A percentile compares a stretch with the other conserved stretches of the same genome.
Evolutionary conservation across 1,284 basidiomycete species (phyloP).

Genomic region (Phlebopus sp.): DNA sequence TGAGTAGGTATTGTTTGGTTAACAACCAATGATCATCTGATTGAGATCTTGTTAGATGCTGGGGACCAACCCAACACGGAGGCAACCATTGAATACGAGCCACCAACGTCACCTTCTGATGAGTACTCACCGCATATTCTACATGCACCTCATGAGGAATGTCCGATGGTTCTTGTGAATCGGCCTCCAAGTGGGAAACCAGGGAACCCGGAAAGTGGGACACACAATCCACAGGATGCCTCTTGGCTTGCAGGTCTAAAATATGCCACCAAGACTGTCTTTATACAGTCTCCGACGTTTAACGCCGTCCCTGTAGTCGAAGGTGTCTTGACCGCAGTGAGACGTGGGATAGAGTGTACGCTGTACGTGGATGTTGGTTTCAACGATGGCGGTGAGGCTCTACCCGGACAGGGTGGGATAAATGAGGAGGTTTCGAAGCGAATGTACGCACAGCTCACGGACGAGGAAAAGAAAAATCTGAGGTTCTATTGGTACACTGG

Average conservation of each 20-base stretch:
- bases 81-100: constrained; percentile 28
- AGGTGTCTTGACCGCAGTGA: constrained; percentile 63
- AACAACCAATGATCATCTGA: not conserved
- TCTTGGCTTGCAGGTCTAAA: constrained; percentile 75
- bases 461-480: constrained; percentile 51
- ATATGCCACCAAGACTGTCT: constrained; percentile 67
- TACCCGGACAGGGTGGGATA: constrained; percentile 79
- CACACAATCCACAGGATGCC: constrained; percentile 65
- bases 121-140: constrained; percentile 44
- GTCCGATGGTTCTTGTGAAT: constrained; percentile 75
- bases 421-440: constrained; percentile 73
- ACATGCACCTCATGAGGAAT: constrained; percentile 56
- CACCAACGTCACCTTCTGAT: constrained; percentile 25
- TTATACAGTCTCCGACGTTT: constrained; percentile 77
- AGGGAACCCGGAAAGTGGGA: constrained; percentile 39
- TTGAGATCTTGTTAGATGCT: constrained; percentile 29
- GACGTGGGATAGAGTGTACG: constrained; percentile 64
- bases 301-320: constrained; percentile 70
- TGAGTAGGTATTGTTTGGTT: constrained; percentile 22
- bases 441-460: constrained; percentile 57
- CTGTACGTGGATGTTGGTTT: constrained; percentile 68
- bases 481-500: constrained; percentile 68
- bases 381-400: constrained; percentile 68
- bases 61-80: constrained; percentile 36
- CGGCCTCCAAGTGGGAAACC: constrained; percentile 59